These are phyloP conservation scores for Tricholoma sp. DNA, from an alignment of 768 basidiomycete species.

Conservation along the genomic window DNA sequence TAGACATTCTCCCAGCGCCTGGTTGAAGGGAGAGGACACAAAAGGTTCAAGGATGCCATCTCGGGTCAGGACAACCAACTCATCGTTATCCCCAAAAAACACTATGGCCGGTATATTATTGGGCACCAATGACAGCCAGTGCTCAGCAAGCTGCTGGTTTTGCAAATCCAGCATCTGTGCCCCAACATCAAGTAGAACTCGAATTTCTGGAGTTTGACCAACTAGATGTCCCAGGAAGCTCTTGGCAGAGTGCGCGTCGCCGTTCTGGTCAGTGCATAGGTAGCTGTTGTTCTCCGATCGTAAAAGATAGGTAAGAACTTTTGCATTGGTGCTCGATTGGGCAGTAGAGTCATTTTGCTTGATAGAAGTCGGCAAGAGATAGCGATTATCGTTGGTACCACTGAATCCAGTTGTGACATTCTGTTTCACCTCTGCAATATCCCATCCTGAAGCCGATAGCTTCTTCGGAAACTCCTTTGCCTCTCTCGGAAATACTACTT, in stretches of 20 bases:
- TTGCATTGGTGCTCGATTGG: constrained; percentile 45
- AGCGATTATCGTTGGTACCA: constrained; percentile 48
- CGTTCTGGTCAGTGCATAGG: constrained; percentile 17
- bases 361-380: constrained; percentile 32
- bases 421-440: constrained; percentile 36
- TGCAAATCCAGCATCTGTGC: constrained; percentile 51
- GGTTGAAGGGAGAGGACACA: constrained; percentile 30
- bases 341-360: constrained; percentile 30
- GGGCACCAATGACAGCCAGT: constrained; percentile 33
- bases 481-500: constrained; percentile 44
- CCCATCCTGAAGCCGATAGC: constrained; percentile 48
- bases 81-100: constrained; percentile 36
- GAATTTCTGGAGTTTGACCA: constrained; percentile 31
- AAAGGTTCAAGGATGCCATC: constrained; percentile 32
- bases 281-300: constrained; percentile 37
- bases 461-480: constrained; percentile 44
- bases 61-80: constrained; percentile 28
- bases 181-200: constrained; percentile 50
- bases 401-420: constrained; percentile 45
- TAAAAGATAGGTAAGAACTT: constrained; percentile 34
- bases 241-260: constrained; percentile 15
- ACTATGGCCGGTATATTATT: constrained; percentile 35
- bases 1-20: constrained; percentile 32
- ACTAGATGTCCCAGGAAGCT: constrained; percentile 29
- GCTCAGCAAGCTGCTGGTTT: constrained; percentile 33